These are phyloP conservation scores for Alternaria triticimaculans DNA, from an alignment of 2,329 filamentous ascomycete genomes.

Conservation along the genomic window DNA sequence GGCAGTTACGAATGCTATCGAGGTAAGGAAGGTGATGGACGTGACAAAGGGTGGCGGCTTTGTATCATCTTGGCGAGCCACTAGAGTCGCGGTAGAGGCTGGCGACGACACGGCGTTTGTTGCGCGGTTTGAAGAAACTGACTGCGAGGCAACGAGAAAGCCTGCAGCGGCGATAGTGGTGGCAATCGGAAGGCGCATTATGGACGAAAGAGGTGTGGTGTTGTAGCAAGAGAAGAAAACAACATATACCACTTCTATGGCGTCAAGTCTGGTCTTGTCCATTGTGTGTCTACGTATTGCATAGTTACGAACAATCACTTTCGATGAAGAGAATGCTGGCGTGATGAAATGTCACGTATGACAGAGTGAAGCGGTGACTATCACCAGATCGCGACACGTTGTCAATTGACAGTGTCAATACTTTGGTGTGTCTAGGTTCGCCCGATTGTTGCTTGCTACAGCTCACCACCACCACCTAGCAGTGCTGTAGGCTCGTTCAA, in stretches of 20 bases:
- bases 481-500: constrained; percentile 14
- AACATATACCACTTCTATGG: neutral
- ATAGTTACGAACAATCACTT: neutral
- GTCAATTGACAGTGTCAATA: neutral
- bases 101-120: neutral
- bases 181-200: neutral
- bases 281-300: neutral
- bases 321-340: neutral
- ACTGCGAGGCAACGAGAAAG: neutral
- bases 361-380: neutral
- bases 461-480: neutral
- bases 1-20: neutral
- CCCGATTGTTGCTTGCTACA: neutral
- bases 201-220: neutral
- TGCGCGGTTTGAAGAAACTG: neutral
- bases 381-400: neutral
- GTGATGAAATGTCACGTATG: neutral
- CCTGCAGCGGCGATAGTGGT: neutral
- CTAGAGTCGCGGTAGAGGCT: neutral
- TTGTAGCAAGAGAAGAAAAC: neutral
- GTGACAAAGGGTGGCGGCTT: neutral
- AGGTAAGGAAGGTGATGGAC: neutral
- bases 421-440: neutral
- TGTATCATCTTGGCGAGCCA: neutral
- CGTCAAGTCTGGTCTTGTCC: neutral